phyloP scores from a whole-genome alignment of 306 rosid species.

The Senna tora region DNA sequence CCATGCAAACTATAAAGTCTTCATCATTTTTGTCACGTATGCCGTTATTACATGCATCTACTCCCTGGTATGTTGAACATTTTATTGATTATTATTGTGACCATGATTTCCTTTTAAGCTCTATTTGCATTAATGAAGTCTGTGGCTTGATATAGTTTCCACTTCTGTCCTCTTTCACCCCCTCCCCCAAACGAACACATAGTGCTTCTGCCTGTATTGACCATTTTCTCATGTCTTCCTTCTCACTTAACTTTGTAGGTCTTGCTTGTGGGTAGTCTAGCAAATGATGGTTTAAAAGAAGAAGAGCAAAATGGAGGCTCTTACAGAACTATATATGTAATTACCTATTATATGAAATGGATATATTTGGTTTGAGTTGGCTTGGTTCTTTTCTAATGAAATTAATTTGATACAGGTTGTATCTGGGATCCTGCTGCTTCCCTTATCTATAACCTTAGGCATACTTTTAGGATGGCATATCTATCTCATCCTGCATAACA shows the following conservation, averaged over 20 bases:
- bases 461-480: conserved; percentile 93
- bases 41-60: conserved; percentile 84
- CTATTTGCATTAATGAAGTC: conserved; percentile 23
- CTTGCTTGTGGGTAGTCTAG: conserved; percentile 82
- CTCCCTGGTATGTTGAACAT: conserved; percentile 75
- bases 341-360: conserved; percentile 18
- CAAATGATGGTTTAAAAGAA: conserved; percentile 59
- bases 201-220: conserved; percentile 29
- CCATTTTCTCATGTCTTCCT: conserved; percentile 15
- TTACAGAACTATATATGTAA: conserved; percentile 80
- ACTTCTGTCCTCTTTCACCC: conserved; percentile 12
- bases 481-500: conserved; percentile 85
- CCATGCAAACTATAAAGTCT: conserved; percentile 88
- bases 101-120: conserved; percentile 22
- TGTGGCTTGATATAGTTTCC: neutral
- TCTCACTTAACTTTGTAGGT: conserved; percentile 57
- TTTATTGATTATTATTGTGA: conserved; percentile 25
- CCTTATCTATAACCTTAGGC: conserved; percentile 68
- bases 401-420: conserved; percentile 59
- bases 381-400: conserved; percentile 42
- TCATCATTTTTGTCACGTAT: conserved; percentile 81
- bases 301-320: conserved; percentile 68
- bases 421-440: conserved; percentile 78
- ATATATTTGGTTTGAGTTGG: conserved; percentile 21
- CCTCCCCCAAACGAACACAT: conserved; percentile 11